Conservation (phyloP, 139 green algal genomes). For the Coccomyxa sp. region DNA sequence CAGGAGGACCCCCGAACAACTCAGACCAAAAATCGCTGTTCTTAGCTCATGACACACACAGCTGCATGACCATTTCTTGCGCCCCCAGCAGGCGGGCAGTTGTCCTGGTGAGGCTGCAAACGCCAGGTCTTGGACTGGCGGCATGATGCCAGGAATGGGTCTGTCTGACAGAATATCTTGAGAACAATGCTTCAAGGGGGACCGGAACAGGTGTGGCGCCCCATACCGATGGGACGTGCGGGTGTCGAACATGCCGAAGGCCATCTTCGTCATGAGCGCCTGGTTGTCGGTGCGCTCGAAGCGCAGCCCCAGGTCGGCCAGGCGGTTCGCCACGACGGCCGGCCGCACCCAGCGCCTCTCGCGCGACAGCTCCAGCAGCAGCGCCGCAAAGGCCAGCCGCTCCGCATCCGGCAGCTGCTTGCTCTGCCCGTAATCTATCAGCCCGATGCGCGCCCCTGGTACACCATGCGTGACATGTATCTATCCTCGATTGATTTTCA, state of each 20-base stretch:
- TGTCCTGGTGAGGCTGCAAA: no score
- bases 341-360: not conserved
- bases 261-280: conserved; percentile 62
- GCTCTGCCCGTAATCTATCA: conserved; percentile 94
- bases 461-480: not conserved
- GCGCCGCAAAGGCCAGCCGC: conserved; percentile 60
- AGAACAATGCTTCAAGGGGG: not conserved
- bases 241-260: conserved; percentile 94
- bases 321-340: conserved; percentile 29
- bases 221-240: not conserved
- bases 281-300: conserved; percentile 48
- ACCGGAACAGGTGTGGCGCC: not conserved
- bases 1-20: not conserved
- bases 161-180: not conserved
- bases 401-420: conserved; percentile 79
- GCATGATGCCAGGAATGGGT: no score
- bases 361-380: conserved; percentile 66
- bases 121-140: no score
- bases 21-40: not conserved
- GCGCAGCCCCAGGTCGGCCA: conserved; percentile 61
- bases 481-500: no score
- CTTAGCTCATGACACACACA: not conserved
- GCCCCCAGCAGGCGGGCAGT: no score
- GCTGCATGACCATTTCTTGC: no score
- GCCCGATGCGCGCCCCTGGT: conserved; percentile 57